Evolutionary conservation across 2,329 filamentous ascomycete genomes (phyloP).

Genomic region (Drechslerella coelobrocha): DNA sequence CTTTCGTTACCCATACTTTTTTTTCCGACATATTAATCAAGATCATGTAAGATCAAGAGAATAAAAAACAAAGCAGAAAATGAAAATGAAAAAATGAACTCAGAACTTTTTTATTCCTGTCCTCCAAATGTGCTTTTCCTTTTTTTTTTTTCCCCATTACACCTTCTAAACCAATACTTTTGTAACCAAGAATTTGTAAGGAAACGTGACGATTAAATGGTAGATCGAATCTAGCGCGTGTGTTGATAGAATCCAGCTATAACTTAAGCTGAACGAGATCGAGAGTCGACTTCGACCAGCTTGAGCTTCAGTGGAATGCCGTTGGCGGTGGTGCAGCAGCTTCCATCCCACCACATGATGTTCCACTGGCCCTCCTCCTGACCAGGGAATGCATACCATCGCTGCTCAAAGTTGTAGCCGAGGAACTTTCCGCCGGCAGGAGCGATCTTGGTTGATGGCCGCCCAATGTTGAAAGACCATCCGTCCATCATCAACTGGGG

Average conservation of each 20-base stretch:
- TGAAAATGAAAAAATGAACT: too few species aligned
- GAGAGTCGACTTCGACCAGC: constrained; percentile 26
- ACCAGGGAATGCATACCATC: constrained; percentile 45
- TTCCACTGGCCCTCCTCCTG: constrained; percentile 33
- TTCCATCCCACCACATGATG: constrained; percentile 49
- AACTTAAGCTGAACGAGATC: constrained; percentile 13
- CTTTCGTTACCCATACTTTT: constrained; percentile 39
- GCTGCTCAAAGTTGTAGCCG: constrained; percentile 47
- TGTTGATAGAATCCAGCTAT: too few species aligned
- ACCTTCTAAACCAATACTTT: too few species aligned
- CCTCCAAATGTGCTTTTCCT: too few species aligned
- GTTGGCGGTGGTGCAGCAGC: constrained; percentile 36
- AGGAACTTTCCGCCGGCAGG: constrained; percentile 46
- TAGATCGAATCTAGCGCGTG: too few species aligned
- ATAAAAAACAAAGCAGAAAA: constrained; percentile 28
- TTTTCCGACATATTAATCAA: constrained; percentile 5
- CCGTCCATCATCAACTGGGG: constrained; percentile 32
- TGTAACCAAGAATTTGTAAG: too few species aligned
- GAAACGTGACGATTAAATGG: too few species aligned
- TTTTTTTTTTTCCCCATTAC: too few species aligned
- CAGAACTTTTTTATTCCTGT: too few species aligned
- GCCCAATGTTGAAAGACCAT: constrained; percentile 41
- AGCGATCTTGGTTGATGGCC: constrained; percentile 38
- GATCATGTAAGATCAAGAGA: constrained; percentile 12
- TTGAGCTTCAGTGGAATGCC: constrained; percentile 46